Conservation (phyloP, 2,329 filamentous ascomycete species). For the Fusarium sp. region DNA sequence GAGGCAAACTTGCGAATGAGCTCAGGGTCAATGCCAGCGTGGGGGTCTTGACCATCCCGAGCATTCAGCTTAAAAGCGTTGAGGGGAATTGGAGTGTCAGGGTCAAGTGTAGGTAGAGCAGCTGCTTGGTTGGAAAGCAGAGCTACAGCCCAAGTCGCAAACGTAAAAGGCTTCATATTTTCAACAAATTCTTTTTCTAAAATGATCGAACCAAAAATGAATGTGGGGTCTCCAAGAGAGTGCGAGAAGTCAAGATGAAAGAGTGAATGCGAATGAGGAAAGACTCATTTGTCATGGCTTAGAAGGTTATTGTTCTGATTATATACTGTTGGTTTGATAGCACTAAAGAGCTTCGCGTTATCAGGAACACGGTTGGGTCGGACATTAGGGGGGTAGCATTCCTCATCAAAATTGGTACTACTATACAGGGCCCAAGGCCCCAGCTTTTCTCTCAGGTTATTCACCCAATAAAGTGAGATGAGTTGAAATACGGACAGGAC, state of each 20-base stretch:
- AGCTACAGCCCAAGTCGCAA: conserved; percentile 23
- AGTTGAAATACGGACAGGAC: conserved; percentile 14
- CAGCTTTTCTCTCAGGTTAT: conserved; percentile 5
- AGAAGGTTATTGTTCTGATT: conserved; percentile 13
- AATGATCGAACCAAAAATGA: conserved; percentile 14
- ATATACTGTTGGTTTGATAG: conserved; percentile 7
- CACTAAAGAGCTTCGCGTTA: neutral
- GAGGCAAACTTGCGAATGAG: conserved; percentile 36
- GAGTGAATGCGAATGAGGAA: conserved; percentile 34
- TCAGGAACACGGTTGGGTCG: neutral
- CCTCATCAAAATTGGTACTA: conserved; percentile 1
- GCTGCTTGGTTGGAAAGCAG: conserved; percentile 29
- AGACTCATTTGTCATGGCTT: conserved; percentile 33
- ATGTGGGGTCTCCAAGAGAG: conserved; percentile 9
- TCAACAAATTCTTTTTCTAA: neutral
- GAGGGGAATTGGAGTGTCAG: conserved; percentile 32
- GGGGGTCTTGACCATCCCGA: conserved; percentile 21
- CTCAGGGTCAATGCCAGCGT: conserved; percentile 37
- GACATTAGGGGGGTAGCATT: conserved; percentile 1
- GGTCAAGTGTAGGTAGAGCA: conserved; percentile 23
- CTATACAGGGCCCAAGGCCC: neutral
- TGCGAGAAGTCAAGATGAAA: conserved; percentile 11
- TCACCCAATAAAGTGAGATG: conserved; percentile 37
- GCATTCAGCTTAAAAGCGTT: conserved; percentile 29
- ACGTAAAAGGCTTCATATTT: conserved; percentile 35